A percentile compares a stretch with the other conserved stretches of the same genome.
These are phyloP conservation scores for Lactarius trivialis DNA, from an alignment of 768 basidiomycete species.

Conservation along the genomic window DNA sequence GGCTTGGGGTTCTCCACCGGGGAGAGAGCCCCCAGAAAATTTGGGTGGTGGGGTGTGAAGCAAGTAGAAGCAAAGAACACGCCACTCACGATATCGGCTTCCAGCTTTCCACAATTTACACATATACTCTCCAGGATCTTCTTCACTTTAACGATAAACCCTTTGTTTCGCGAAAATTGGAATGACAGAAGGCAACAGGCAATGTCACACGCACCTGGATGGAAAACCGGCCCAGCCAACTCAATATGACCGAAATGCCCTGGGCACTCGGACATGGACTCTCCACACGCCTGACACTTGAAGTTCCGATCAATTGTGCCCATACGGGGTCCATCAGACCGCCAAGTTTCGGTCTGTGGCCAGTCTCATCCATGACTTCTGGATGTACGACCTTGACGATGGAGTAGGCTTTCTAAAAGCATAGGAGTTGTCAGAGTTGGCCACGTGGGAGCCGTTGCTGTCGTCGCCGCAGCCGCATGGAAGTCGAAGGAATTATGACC, in stretches of 20 bases:
- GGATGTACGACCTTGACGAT: slow-evolving; percentile 98
- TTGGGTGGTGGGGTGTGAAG: slow-evolving; percentile 89
- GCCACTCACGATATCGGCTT: slow-evolving; percentile 93
- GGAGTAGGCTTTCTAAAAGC: slow-evolving; percentile 92
- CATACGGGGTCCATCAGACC: slow-evolving; percentile 97
- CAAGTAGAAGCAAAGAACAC: slow-evolving; percentile 76
- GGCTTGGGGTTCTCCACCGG: slow-evolving; percentile 93
- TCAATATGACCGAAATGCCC: slow-evolving; percentile 99
- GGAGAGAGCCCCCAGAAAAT: slow-evolving; percentile 99
- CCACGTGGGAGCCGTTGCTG: no score
- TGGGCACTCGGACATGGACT: slow-evolving; percentile 99
- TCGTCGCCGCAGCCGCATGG: no score
- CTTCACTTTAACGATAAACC: slow-evolving; percentile 98
- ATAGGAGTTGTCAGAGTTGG: no score
- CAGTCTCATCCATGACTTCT: slow-evolving; percentile 95
- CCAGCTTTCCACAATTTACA: slow-evolving; percentile 96
- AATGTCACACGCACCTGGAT: slow-evolving; percentile 62
- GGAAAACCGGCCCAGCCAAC: slow-evolving; percentile 93
- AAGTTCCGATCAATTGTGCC: slow-evolving; percentile 97
- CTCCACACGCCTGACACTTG: slow-evolving; percentile 99
- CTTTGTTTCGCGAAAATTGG: slow-evolving; percentile 33
- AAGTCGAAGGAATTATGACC: no score
- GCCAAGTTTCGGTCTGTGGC: slow-evolving; percentile 82
- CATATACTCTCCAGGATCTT: slow-evolving; percentile 99
- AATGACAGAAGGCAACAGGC: not conserved